Evolutionary conservation across 148 eudicot genomes (phyloP).

Genomic region (Nepenthes gracilis): DNA sequence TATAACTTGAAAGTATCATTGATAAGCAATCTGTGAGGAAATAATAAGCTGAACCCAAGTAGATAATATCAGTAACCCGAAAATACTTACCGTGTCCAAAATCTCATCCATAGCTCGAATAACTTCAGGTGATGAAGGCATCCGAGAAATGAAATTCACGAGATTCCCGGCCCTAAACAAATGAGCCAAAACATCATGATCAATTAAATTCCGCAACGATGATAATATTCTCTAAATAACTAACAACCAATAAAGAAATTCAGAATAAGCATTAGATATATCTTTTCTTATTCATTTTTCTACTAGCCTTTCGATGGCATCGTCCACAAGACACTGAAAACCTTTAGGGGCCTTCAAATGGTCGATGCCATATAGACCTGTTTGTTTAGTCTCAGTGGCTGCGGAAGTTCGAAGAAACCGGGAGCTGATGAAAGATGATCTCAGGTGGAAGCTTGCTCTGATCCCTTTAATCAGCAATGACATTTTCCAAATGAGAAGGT

Average conservation of each 20-base stretch:
- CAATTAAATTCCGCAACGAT: neutral
- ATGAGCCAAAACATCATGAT: neutral
- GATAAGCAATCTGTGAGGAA: no score
- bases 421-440: slow-evolving; percentile 4
- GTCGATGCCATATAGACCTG: slow-evolving; percentile 73
- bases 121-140: slow-evolving; percentile 65
- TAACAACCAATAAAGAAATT: no score
- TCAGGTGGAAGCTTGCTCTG: no score
- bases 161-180: slow-evolving; percentile 75
- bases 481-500: no score
- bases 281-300: neutral
- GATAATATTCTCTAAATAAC: no score
- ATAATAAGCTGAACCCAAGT: no score
- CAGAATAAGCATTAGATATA: neutral
- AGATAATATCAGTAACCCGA: no score
- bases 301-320: slow-evolving; percentile 64
- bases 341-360: slow-evolving; percentile 68
- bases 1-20: no score
- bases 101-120: slow-evolving; percentile 84
- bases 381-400: slow-evolving; percentile 27
- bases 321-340: slow-evolving; percentile 77
- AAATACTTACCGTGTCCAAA: slow-evolving; percentile 57
- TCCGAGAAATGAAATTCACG: slow-evolving; percentile 44
- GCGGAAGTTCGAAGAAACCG: slow-evolving; percentile 19
- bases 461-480: no score